phyloP scores from a whole-genome alignment of 495 filamentous ascomycete genomes.

The Xylona heveae region DNA sequence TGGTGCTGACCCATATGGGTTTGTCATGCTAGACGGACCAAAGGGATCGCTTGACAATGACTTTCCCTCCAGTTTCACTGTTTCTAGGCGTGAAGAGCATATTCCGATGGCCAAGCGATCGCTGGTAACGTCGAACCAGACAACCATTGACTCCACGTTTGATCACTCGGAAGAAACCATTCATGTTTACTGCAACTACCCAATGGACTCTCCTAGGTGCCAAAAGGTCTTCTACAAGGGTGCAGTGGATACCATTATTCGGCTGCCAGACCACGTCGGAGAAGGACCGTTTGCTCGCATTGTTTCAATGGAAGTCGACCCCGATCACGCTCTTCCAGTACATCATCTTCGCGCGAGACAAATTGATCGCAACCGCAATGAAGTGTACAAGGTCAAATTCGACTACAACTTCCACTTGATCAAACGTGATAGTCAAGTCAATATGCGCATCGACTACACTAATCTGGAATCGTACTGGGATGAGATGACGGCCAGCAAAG shows the following conservation, averaged over 20 bases:
- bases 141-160: conserved; percentile 12
- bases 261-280: conserved; percentile 14
- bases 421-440: conserved; percentile 9
- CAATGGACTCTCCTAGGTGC: conserved; percentile 9
- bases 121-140: conserved; percentile 12
- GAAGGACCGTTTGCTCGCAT: conserved; percentile 15
- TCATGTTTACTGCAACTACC: conserved; percentile 14
- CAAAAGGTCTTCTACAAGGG: conserved; percentile 11
- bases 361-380: conserved; percentile 3
- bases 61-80: conserved; percentile 10
- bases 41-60: conserved; percentile 12
- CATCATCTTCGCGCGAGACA: conserved; percentile 3
- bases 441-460: conserved; percentile 11
- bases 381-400: conserved; percentile 8
- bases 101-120: conserved; percentile 9
- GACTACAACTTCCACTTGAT: conserved; percentile 9
- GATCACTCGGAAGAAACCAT: conserved; percentile 12
- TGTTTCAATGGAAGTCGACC: conserved; percentile 9
- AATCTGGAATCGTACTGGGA: too few species aligned
- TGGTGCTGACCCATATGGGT: conserved; percentile 15
- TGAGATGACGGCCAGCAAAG: too few species aligned
- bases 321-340: conserved; percentile 3
- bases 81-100: conserved; percentile 4
- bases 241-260: conserved; percentile 17
- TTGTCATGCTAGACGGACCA: conserved; percentile 18